Evolutionary conservation across 1,139 yeast species (phyloP).

Genomic region (Geotrichum bryndzae): DNA sequence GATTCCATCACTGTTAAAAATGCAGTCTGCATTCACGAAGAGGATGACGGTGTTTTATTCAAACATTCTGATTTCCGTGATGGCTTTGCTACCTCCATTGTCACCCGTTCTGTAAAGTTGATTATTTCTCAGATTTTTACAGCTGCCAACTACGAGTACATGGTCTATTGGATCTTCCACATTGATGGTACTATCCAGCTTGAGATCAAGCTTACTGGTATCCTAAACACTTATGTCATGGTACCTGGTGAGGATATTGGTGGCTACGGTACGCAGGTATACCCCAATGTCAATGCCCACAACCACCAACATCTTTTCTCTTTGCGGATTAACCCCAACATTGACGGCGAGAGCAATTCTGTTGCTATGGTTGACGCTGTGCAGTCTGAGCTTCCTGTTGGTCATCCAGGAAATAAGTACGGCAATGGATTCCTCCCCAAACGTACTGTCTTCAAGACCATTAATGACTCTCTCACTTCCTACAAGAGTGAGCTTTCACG

Average conservation of each 20-base stretch:
- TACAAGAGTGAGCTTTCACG: conserved; percentile 57
- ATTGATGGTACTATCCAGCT: conserved; percentile 78
- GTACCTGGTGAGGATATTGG: conserved; percentile 60
- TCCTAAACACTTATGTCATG: conserved; percentile 58
- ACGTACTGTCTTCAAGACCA: conserved; percentile 60
- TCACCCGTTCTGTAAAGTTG: conserved; percentile 68
- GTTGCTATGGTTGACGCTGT: conserved; percentile 64
- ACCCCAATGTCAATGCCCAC: conserved; percentile 77
- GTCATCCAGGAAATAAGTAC: conserved; percentile 61
- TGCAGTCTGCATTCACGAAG: conserved; percentile 80
- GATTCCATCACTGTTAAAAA: conserved; percentile 64
- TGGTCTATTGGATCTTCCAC: conserved; percentile 74
- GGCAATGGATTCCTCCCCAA: conserved; percentile 68
- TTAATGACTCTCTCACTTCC: conserved; percentile 59
- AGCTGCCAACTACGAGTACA: conserved; percentile 80
- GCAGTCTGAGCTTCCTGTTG: conserved; percentile 54
- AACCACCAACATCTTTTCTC: conserved; percentile 81
- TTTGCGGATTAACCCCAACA: conserved; percentile 71
- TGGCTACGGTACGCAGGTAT: conserved; percentile 75
- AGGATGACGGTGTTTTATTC: conserved; percentile 70
- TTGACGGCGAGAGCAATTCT: conserved; percentile 74
- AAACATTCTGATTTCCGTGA: conserved; percentile 84
- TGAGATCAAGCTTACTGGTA: conserved; percentile 75
- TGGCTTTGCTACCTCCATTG: conserved; percentile 65
- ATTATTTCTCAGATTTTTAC: conserved; percentile 75